Base-by-base conservation (phyloP, 2,329 filamentous ascomycete species). In the Trichoderma semiorbis region DNA sequence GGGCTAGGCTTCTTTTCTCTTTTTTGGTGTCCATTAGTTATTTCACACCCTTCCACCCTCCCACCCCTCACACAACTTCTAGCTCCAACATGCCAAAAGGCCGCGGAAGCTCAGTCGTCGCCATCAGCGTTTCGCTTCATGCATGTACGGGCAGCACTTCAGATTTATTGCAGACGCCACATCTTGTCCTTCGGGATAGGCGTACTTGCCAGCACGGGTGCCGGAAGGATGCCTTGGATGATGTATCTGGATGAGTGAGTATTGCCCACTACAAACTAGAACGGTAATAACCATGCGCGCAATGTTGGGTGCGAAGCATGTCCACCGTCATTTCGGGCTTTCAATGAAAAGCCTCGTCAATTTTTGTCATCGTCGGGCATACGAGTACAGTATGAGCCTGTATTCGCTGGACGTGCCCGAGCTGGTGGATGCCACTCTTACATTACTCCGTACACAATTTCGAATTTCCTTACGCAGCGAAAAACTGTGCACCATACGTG, bases 1-100 rank as follows among this genome's bases (percentile, higher is more conserved):
- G 18, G 66, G 43, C 61, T 72, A 72, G 70, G 21, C 24, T 70
- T 64, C 65, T 72, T 72, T 26, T 64, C 70, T 72, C 70, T 34
- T n/a, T 28, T 12, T n/a, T 39, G 21, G 30, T 43, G 39, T 10
- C 39, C 21, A 16, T 39, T 36, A 57, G 63, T 16, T 10, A n/a
- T 18, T 28, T 34, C 55, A 47, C 53, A 16, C 34, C 30, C 24
- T 43, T 7, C 18, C 53, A n/a, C 24, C 8, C 47, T n/a, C 11
- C 34, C 32, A 36, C 34, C 26, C 24, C 34, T 34, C 55, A 43
- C 53, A 4, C 12, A 11, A 7, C 16, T 30, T 30, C 32, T 21
- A 69, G 55, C 36, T 50, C 55, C n/a, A 50, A 65, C 62, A 32
- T 24, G 18, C 30, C 34, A 34, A 16, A 11, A 18, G 39, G 14